Percentiles rank a stretch among this genome's conserved stretches.
Evolutionary conservation across 371 early-diverging fungal species (phyloP).

Genomic region (Mortierella sp.): DNA sequence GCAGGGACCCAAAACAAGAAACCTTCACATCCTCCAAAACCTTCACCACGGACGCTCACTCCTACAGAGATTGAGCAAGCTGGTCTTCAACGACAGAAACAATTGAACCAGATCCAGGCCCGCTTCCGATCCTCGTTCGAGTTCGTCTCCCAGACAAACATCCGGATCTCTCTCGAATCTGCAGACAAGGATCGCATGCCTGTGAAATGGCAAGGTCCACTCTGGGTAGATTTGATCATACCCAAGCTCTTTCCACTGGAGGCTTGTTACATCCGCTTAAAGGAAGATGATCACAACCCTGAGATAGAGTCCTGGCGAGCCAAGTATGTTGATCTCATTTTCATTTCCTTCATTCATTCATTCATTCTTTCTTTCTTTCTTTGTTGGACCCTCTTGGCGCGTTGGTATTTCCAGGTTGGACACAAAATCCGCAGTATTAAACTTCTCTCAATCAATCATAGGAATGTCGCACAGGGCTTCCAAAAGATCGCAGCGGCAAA

Average conservation of each 20-base stretch:
- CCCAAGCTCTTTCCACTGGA: slow-evolving; percentile 63
- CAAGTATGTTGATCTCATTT: too few relatives aligned
- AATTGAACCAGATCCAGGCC: slow-evolving; percentile 58
- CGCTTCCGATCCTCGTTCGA: slow-evolving; percentile 60
- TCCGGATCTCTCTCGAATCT: slow-evolving; percentile 32
- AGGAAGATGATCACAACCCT: slow-evolving; percentile 51
- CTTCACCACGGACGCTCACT: slow-evolving; percentile 10
- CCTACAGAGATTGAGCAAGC: slow-evolving; percentile 42
- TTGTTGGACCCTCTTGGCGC: too few relatives aligned
- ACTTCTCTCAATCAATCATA: slow-evolving; percentile 3
- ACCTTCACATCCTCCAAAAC: background rate
- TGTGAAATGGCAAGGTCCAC: slow-evolving; percentile 41
- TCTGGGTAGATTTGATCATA: slow-evolving; percentile 52
- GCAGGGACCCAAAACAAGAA: too few relatives aligned
- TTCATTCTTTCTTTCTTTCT: too few relatives aligned
- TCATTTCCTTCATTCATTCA: too few relatives aligned
- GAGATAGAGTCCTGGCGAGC: slow-evolving; percentile 58
- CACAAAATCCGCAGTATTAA: background rate
- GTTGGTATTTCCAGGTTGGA: too few relatives aligned
- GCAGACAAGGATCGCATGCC: slow-evolving; percentile 19
- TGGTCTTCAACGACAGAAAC: slow-evolving; percentile 46
- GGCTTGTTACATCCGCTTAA: slow-evolving; percentile 62
- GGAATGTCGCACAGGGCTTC: slow-evolving; percentile 65
- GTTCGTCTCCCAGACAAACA: slow-evolving; percentile 39
- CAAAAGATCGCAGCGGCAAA: slow-evolving; percentile 55